Base-by-base conservation (phyloP, 352 stramenopile species). In the Vaucheria bursata region DNA sequence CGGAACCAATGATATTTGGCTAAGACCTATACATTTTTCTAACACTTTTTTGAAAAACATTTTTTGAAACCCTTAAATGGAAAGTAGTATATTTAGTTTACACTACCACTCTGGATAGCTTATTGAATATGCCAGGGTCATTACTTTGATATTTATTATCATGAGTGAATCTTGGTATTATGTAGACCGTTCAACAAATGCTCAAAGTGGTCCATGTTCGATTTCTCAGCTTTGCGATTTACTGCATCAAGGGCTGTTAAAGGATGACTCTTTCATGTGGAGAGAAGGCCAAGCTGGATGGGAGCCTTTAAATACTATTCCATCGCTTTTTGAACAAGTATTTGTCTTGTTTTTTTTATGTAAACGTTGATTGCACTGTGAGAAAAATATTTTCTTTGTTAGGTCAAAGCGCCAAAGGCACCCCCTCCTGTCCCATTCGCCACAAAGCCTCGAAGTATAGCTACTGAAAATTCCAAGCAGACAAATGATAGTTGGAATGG, bases 151-250 rank as follows among this genome's bases (percentile, higher is more conserved):
- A n/a, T n/a, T n/a, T n/a, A n/a, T n/a, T n/a, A n/a, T n/a, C 64
- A 82, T 82, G 77, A 50, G 37, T 2, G 77, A 82, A 36, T 38
- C 49, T 6, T 82, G 77, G 77, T 82, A 74, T 68, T 82, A 82
- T 50, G 71, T 82, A 12, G 77, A 82, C 53, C 25, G 65, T n/a
- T 18, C 71, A 64, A 80, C 71, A 32, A 79, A 82, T 31, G 50
- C 77, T 12, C 77, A 82, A 50, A 38, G 75, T 34, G 77, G 77
- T 7, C 77, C 77, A 37, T 79, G 70, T 37, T 80, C 40, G 12
- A 29, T 82, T 25, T 25, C 38, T 8, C 64, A 82, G 71, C 73
- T 82, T 36, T 71, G 37, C 39, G 66, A 18, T 1, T 65, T 82
- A 3, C 50, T 81, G 34, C 64, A 59, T 31, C 1, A 53, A 3